phyloP scores from a whole-genome alignment of 352 stramenopile species.

The Phytophthora syringae region DNA sequence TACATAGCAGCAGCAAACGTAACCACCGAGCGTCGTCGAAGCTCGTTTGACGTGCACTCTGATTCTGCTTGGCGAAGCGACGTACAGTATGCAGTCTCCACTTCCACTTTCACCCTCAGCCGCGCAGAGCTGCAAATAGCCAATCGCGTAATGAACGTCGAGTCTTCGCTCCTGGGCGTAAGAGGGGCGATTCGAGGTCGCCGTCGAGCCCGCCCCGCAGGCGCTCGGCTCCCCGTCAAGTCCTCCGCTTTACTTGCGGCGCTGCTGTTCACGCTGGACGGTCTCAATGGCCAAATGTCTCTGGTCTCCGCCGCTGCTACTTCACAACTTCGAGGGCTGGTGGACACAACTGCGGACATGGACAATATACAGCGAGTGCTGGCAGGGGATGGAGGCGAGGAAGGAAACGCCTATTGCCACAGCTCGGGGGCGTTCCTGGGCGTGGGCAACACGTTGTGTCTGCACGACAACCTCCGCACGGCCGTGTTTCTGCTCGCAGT shows the following conservation, averaged over 20 bases:
- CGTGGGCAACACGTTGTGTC: slow-evolving; percentile 80
- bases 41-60: slow-evolving; percentile 16
- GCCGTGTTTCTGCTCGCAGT: slow-evolving; percentile 78
- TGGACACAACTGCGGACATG: neutral
- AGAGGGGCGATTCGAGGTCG: slow-evolving; percentile 1
- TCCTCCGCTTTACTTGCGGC: slow-evolving; percentile 18
- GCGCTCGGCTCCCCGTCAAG: slow-evolving; percentile 7
- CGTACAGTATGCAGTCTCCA: slow-evolving; percentile 3
- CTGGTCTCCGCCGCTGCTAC: slow-evolving; percentile 5
- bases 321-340: slow-evolving; percentile 10
- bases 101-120: slow-evolving; percentile 3
- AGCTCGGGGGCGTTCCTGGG: slow-evolving; percentile 73
- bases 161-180: neutral
- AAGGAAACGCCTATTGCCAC: slow-evolving; percentile 45
- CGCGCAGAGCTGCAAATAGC: slow-evolving; percentile 1
- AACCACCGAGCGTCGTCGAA: slow-evolving; percentile 11
- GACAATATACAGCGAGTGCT: slow-evolving; percentile 14
- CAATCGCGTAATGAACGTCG: slow-evolving; percentile 5
- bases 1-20: slow-evolving; percentile 8
- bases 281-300: slow-evolving; percentile 8
- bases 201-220: slow-evolving; percentile 13
- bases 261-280: slow-evolving; percentile 19
- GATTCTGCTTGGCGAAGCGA: slow-evolving; percentile 25
- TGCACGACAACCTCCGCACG: slow-evolving; percentile 75
- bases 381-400: slow-evolving; percentile 11